Evolutionary conservation across 2,329 filamentous ascomycete species (phyloP).

Genomic region (Penicillium sp.): DNA sequence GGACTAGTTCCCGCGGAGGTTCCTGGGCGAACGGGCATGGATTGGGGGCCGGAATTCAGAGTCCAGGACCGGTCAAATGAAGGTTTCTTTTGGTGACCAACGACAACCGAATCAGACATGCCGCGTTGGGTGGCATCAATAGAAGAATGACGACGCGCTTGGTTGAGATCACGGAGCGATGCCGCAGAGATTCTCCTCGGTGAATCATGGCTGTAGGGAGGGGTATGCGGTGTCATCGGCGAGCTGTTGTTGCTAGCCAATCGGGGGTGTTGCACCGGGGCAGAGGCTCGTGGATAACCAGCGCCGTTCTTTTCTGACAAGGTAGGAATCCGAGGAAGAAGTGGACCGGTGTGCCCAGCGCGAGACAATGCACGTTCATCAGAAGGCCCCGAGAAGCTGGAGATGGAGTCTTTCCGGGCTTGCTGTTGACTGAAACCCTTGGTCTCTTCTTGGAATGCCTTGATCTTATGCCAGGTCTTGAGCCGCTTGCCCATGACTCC

Average conservation of each 20-base stretch:
- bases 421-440: slow-evolving; percentile 47
- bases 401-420: slow-evolving; percentile 25
- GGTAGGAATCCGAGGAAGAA: slow-evolving; percentile 39
- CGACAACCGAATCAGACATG: slow-evolving; percentile 23
- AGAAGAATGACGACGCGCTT: slow-evolving; percentile 78
- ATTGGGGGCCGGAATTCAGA: slow-evolving; percentile 36
- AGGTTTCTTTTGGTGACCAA: slow-evolving; percentile 44
- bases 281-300: slow-evolving; percentile 21
- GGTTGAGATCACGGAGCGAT: slow-evolving; percentile 70
- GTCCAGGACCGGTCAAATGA: slow-evolving; percentile 55
- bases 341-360: slow-evolving; percentile 30
- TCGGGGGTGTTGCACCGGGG: slow-evolving; percentile 25
- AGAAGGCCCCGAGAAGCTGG: slow-evolving; percentile 37
- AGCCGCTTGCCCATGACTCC: slow-evolving; percentile 80
- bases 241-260: slow-evolving; percentile 34
- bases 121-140: slow-evolving; percentile 56
- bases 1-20: slow-evolving; percentile 26
- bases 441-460: slow-evolving; percentile 79
- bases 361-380: slow-evolving; percentile 41
- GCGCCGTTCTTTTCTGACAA: slow-evolving; percentile 29
- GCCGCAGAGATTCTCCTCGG: slow-evolving; percentile 62
- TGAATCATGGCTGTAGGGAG: slow-evolving; percentile 36
- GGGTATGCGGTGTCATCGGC: slow-evolving; percentile 38
- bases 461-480: slow-evolving; percentile 96
- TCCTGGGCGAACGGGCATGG: slow-evolving; percentile 27